phyloP scores from a whole-genome alignment of 306 rosid species.

The Calophaca sinica region DNA sequence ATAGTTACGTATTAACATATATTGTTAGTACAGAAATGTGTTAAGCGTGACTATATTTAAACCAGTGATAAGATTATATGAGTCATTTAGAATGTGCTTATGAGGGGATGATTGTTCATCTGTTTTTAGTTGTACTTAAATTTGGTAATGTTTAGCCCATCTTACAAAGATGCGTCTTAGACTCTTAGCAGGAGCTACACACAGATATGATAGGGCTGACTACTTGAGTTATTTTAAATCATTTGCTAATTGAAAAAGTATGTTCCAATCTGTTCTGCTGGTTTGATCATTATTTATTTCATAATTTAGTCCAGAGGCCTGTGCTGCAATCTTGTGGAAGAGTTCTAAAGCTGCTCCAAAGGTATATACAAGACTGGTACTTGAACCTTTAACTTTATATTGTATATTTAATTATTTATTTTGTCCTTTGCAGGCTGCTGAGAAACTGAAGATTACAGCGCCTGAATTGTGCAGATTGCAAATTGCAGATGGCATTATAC shows the following conservation, averaged over 20 bases:
- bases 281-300: constrained; percentile 51
- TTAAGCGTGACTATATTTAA: constrained; percentile 21
- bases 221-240: constrained; percentile 11
- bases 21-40: constrained; percentile 22
- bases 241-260: constrained; percentile 3
- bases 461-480: constrained; percentile 65
- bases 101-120: not conserved
- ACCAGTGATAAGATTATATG: not conserved
- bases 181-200: not conserved
- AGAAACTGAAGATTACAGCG: constrained; percentile 83
- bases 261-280: constrained; percentile 45
- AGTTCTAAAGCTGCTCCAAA: constrained; percentile 84
- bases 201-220: not conserved
- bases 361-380: constrained; percentile 54
- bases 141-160: constrained; percentile 16
- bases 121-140: not conserved
- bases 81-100: not conserved
- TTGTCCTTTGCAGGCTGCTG: constrained; percentile 76
- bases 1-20: constrained; percentile 22
- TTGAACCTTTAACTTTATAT: constrained; percentile 8
- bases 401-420: constrained; percentile 30
- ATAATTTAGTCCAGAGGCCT: constrained; percentile 87
- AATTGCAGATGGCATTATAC: constrained; percentile 85
- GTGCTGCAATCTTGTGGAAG: constrained; percentile 99
- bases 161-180: constrained; percentile 10